phyloP scores from a whole-genome alignment of 2,329 filamentous ascomycete species.

The Emericellopsis cladophorae region DNA sequence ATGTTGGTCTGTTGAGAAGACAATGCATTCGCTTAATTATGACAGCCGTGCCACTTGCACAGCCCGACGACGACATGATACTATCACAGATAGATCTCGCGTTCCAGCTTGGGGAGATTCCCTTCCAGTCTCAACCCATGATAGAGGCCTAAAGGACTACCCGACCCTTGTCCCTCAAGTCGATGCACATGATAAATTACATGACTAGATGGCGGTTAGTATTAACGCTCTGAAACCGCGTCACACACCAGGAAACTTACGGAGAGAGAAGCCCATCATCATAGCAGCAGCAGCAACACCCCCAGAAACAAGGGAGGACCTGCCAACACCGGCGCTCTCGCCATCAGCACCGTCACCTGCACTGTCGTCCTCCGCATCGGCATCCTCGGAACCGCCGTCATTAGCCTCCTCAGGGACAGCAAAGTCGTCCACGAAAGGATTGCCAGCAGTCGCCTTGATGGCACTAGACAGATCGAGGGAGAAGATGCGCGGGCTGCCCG shows the following conservation, averaged over 20 bases:
- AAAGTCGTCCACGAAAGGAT: slow-evolving; percentile 25
- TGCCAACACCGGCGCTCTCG: background rate
- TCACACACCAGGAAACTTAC: slow-evolving; percentile 1
- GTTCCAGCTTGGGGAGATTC: too few species aligned
- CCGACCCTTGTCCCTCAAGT: too few species aligned
- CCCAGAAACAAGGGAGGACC: background rate
- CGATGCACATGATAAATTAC: too few species aligned
- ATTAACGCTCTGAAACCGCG: background rate
- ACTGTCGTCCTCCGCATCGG: slow-evolving; percentile 2
- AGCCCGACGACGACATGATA: too few species aligned
- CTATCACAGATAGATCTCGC: too few species aligned
- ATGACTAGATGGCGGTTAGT: too few species aligned
- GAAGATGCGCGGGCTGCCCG: slow-evolving; percentile 20
- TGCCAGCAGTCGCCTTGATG: slow-evolving; percentile 25
- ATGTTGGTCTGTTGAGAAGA: too few species aligned
- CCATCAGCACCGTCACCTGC: background rate
- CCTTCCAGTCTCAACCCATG: too few species aligned
- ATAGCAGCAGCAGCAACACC: slow-evolving; percentile 1
- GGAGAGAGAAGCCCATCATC: background rate
- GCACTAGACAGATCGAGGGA: slow-evolving; percentile 29
- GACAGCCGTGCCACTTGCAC: too few species aligned
- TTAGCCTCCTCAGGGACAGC: slow-evolving; percentile 2
- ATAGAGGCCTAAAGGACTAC: too few species aligned
- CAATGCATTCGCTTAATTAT: too few species aligned
- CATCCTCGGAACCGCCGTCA: slow-evolving; percentile 2